Percentiles rank a stretch among this genome's conserved stretches.
These are phyloP conservation scores for Neofusicoccum parvum DNA, from an alignment of 2,329 filamentous ascomycete species.

Conservation along the genomic window DNA sequence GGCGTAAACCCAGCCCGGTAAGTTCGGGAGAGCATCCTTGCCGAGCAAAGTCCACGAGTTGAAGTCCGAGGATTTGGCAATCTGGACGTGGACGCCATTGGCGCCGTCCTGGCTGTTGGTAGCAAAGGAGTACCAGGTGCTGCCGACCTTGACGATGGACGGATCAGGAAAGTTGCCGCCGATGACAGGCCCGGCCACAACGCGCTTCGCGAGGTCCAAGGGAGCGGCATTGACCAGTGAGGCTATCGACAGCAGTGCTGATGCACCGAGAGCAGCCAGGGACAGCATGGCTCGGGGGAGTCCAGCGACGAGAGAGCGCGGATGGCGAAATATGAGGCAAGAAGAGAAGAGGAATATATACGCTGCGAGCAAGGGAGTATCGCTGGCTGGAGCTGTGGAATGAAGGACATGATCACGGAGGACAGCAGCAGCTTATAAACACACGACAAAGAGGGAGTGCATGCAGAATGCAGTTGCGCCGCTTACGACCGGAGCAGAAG, in stretches of 20 bases:
- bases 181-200: constrained; percentile 11
- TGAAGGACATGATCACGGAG: not conserved
- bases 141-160: constrained; percentile 33
- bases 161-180: constrained; percentile 43
- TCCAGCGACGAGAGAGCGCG: not conserved
- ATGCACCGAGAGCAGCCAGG: not conserved
- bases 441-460: constrained; percentile 10
- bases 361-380: constrained; percentile 2
- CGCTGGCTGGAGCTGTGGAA: not conserved
- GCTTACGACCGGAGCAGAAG: constrained; percentile 4
- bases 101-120: constrained; percentile 29
- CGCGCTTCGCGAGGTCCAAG: constrained; percentile 9
- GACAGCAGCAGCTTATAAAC: constrained; percentile 13
- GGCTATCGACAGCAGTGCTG: constrained; percentile 13
- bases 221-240: constrained; percentile 12
- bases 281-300: not conserved
- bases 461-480: constrained; percentile 15
- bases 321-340: not conserved
- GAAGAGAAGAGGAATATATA: constrained; percentile 8
- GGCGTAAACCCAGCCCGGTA: constrained; percentile 32
- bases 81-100: constrained; percentile 34
- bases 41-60: constrained; percentile 33
- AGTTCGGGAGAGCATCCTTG: constrained; percentile 33
- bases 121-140: constrained; percentile 42
- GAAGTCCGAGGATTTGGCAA: constrained; percentile 41